Percentiles rank a stretch among this genome's conserved stretches.
These are phyloP conservation scores for Prunella vulgaris DNA, from an alignment of 257 asterid species.

Conservation along the genomic window DNA sequence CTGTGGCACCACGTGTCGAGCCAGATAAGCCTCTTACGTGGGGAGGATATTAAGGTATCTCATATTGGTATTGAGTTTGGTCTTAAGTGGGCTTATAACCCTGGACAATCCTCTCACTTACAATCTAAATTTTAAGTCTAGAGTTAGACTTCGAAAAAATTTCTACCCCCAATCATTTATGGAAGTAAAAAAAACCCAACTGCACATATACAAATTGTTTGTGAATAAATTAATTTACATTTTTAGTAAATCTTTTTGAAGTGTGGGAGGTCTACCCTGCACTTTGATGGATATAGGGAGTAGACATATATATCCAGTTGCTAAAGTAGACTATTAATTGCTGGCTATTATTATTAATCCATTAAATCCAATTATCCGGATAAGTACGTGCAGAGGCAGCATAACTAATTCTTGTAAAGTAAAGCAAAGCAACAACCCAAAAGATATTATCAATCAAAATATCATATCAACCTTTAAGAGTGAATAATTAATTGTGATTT, in stretches of 20 bases:
- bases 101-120: too few species aligned
- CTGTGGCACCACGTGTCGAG: too few species aligned
- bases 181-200: too few species aligned
- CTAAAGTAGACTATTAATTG: not conserved
- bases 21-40: too few species aligned
- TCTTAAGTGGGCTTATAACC: too few species aligned
- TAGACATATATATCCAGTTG: not conserved
- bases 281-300: not conserved
- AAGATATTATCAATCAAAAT: too few species aligned
- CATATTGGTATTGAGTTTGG: too few species aligned
- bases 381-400: not conserved
- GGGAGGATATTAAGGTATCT: too few species aligned
- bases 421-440: not conserved
- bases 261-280: not conserved
- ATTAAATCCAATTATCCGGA: conserved; percentile 10
- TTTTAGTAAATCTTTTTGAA: not conserved
- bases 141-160: too few species aligned
- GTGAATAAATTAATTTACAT: not conserved
- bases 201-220: too few species aligned
- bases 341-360: not conserved
- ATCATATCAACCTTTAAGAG: not conserved
- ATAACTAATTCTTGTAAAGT: not conserved
- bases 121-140: too few species aligned
- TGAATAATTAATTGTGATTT: not conserved
- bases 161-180: too few species aligned